phyloP scores from a whole-genome alignment of 2,329 filamentous ascomycete species.

The Curvularia eragrostidis region DNA sequence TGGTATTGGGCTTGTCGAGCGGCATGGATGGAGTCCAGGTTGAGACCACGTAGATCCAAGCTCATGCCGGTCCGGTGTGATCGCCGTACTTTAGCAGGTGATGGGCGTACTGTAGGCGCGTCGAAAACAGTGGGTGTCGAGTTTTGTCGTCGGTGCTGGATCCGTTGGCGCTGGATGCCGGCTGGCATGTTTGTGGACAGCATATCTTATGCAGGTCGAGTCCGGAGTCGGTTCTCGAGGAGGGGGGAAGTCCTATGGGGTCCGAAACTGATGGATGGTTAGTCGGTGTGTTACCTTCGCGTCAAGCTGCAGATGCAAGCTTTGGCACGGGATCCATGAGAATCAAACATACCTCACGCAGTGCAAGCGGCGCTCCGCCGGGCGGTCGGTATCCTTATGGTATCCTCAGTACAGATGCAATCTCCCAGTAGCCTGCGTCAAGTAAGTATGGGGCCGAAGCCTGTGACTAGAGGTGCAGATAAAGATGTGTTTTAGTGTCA shows the following conservation, averaged over 20 bases:
- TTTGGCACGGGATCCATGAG: not conserved
- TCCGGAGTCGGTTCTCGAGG: constrained; percentile 63
- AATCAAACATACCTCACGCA: constrained; percentile 72
- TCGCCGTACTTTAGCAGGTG: constrained; percentile 64
- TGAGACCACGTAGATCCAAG: constrained; percentile 72
- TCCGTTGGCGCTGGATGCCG: constrained; percentile 75
- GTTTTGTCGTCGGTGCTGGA: constrained; percentile 83
- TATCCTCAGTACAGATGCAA: constrained; percentile 53
- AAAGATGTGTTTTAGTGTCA: constrained; percentile 15
- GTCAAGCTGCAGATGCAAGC: constrained; percentile 1
- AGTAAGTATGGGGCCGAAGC: constrained; percentile 48
- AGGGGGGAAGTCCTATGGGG: constrained; percentile 44
- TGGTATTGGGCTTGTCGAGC: constrained; percentile 50
- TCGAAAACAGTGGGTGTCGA: constrained; percentile 84
- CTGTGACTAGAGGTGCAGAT: constrained; percentile 24
- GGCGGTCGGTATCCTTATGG: constrained; percentile 62
- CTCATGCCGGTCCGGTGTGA: constrained; percentile 82
- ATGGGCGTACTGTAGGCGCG: constrained; percentile 71
- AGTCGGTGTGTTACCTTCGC: constrained; percentile 19
- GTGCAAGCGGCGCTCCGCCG: constrained; percentile 80
- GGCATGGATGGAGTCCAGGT: constrained; percentile 52
- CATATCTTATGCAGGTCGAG: constrained; percentile 76
- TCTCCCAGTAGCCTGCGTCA: constrained; percentile 49
- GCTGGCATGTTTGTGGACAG: constrained; percentile 74
- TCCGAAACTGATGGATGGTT: constrained; percentile 49